Conservation (phyloP, 176 grass and related monocot species). For the Carex myosuroides region DNA sequence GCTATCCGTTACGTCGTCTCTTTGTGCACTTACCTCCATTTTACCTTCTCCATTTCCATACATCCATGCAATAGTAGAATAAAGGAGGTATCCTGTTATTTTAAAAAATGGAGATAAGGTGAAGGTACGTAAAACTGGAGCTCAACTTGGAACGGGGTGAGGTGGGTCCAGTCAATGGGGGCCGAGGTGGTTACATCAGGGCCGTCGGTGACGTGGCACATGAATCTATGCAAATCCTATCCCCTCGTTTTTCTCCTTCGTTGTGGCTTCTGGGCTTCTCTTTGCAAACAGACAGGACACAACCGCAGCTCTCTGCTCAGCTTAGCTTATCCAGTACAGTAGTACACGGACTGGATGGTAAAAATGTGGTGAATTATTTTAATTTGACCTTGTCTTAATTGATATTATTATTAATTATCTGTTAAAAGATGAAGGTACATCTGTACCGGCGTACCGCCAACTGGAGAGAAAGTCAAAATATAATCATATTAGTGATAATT, state of each 20-base stretch:
- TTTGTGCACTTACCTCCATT: background rate
- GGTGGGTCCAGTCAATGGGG: background rate
- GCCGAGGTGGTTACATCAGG: background rate
- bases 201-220: background rate
- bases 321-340: background rate
- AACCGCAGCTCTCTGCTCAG: background rate
- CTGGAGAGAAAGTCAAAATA: background rate
- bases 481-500: background rate
- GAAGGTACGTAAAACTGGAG: background rate
- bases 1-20: background rate
- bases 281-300: background rate
- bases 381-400: background rate
- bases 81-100: background rate
- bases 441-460: background rate
- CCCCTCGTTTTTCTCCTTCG: conserved; percentile 4
- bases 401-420: background rate
- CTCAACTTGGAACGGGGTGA: background rate
- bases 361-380: background rate
- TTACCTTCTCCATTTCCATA: background rate
- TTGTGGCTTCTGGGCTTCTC: background rate
- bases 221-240: background rate
- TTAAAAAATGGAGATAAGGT: background rate
- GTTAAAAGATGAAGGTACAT: background rate
- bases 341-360: background rate
- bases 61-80: background rate